phyloP scores from a whole-genome alignment of 2,329 filamentous ascomycete species.

The Xylariaceae sp. region DNA sequence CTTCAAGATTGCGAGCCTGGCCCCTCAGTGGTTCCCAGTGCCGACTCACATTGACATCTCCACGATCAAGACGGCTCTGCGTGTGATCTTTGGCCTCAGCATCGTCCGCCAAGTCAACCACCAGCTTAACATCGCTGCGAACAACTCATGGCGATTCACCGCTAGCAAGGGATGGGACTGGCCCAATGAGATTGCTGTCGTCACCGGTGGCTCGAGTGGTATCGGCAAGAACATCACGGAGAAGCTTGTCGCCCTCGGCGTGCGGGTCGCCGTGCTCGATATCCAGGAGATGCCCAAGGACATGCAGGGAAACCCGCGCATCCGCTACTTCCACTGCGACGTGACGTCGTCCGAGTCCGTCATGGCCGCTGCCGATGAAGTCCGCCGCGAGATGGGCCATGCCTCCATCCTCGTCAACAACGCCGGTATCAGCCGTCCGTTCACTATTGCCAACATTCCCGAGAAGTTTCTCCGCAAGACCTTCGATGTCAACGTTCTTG shows the following conservation, averaged over 20 bases:
- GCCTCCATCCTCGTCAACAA: constrained; percentile 21
- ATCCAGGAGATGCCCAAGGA: constrained; percentile 14
- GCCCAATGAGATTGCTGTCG: constrained; percentile 19
- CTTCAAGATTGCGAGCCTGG: not conserved
- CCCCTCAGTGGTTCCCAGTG: not conserved
- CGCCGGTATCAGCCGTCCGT: constrained; percentile 14
- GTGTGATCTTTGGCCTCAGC: constrained; percentile 13
- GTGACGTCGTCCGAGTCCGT: constrained; percentile 16
- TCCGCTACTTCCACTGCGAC: constrained; percentile 18
- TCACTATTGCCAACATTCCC: constrained; percentile 12
- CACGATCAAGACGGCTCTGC: constrained; percentile 3
- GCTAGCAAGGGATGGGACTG: constrained; percentile 20
- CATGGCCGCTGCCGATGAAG: constrained; percentile 10
- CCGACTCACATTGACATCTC: constrained; percentile 3
- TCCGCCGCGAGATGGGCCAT: constrained; percentile 16
- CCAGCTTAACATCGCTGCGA: constrained; percentile 8
- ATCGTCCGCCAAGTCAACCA: constrained; percentile 7
- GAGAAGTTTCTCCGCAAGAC: constrained; percentile 14
- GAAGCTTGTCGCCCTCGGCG: constrained; percentile 11
- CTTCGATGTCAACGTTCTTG: constrained; percentile 16
- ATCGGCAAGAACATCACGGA: constrained; percentile 17
- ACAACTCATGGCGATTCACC: constrained; percentile 16
- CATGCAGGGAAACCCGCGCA: constrained; percentile 7
- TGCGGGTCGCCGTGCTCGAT: constrained; percentile 19
- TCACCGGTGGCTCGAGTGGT: constrained; percentile 19